Evolutionary conservation across 1,139 yeast genomes (phyloP).

Genomic region (Starmera stellimalicola): DNA sequence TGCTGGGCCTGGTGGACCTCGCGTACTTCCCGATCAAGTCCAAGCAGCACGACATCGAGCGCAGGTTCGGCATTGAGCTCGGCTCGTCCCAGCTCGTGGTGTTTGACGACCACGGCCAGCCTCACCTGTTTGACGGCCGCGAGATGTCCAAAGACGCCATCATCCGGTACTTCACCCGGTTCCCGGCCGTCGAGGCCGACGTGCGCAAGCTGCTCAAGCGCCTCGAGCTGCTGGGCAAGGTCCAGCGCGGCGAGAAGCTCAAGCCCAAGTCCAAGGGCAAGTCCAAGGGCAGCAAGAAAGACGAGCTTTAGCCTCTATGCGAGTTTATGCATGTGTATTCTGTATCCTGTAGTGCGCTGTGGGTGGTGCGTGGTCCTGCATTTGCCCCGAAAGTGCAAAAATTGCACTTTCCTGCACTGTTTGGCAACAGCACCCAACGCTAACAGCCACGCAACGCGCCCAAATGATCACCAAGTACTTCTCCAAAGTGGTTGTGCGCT

Average conservation of each 20-base stretch:
- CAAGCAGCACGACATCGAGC: constrained; percentile 3
- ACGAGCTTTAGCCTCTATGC: neutral
- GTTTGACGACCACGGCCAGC: constrained; percentile 3
- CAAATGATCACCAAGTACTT: constrained; percentile 80
- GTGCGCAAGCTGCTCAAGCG: constrained; percentile 5
- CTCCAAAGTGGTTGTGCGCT: constrained; percentile 64
- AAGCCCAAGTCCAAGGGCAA: constrained; percentile 5
- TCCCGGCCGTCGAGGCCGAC: constrained; percentile 2
- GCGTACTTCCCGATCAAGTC: constrained; percentile 24
- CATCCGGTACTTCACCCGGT: constrained; percentile 4
- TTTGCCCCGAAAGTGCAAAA: too few species aligned
- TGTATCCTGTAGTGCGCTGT: neutral
- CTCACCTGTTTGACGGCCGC: constrained; percentile 8
- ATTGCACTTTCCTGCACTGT: neutral
- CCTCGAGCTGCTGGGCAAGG: constrained; percentile 6
- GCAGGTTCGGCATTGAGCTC: constrained; percentile 9
- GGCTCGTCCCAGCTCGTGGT: constrained; percentile 8
- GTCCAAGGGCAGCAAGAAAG: neutral
- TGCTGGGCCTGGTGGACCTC: constrained; percentile 38
- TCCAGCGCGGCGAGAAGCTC: constrained; percentile 13
- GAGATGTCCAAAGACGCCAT: constrained; percentile 11
- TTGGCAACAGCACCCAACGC: neutral
- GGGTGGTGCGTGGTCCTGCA: too few species aligned
- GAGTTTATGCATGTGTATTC: neutral
- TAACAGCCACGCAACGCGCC: too few species aligned